Base-by-base conservation (phyloP, 805 yeast genomes). In the Scheffersomyces stipitis region DNA sequence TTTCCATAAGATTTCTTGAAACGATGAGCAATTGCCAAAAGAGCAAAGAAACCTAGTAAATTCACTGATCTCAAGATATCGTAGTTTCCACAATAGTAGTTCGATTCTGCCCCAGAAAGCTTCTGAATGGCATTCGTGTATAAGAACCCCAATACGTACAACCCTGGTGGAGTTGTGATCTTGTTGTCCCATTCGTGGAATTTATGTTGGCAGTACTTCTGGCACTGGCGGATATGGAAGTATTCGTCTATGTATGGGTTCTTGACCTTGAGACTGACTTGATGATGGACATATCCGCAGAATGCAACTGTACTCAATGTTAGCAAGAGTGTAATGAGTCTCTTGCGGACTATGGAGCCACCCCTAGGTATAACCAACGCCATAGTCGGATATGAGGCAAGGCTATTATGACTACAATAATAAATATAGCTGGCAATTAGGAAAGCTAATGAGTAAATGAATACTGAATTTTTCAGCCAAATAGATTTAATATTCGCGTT, bases 121-220 rank as follows among this genome's bases (percentile, higher is more conserved):
- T 75, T 42, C 3, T 60, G 57, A 41, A 80, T 43, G 3, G 71
- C 33, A 24, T 60, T 60, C 6, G 65, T 31, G 42, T 70, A 75
- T 3, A 46, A 43, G 22, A 61, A 60, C 4, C 77, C 78, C 7
- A 77, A 44, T 4, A 59, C 38, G 55, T 93, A 91, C 13, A 91
- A 65, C 0, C 98, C 99, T 1, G 98, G 98, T 1, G 99, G 99
- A 0, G 99, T 93, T 2, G 99, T 91, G 55, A 93, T 88, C 54
- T 91, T 90, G 9, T 80, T 73, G 58, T 93, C 88, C 96, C 96
- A 89, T 1, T 64, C 51, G n/a, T 45, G 36, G 63, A 80, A 88
- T 34, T 78, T 66, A 9, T 83, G 83, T 1, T 56, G 47, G 41
- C 87, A 75, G 52, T 84, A 89, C 32, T 66, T 71, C 40, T 77